phyloP scores from a whole-genome alignment of 2,329 filamentous ascomycete genomes.

The Cytospora paraplurivora region DNA sequence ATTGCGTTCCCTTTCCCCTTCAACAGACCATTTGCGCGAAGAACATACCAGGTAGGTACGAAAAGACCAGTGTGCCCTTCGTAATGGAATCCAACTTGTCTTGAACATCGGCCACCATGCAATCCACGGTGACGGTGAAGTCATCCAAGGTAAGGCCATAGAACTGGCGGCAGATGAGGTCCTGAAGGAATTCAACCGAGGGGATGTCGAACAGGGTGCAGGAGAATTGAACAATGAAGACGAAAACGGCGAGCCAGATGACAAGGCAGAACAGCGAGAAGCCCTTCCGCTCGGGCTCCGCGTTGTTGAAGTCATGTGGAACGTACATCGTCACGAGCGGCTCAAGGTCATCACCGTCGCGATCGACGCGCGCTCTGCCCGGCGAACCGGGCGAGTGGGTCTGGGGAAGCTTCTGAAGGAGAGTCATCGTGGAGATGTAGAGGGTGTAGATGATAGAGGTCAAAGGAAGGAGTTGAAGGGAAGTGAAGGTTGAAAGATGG shows the following conservation, averaged over 20 bases:
- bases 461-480: neutral
- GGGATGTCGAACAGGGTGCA: conserved; percentile 18
- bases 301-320: neutral
- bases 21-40: too few relatives aligned
- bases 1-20: too few relatives aligned
- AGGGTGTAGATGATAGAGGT: neutral
- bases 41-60: conserved; percentile 19
- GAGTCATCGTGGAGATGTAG: neutral
- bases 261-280: conserved; percentile 4
- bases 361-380: neutral
- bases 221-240: conserved; percentile 20
- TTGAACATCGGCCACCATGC: conserved; percentile 6
- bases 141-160: neutral
- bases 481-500: neutral
- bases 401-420: conserved; percentile 2
- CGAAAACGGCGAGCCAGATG: conserved; percentile 8
- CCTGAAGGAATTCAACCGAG: conserved; percentile 15
- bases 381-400: conserved; percentile 2
- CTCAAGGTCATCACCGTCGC: neutral
- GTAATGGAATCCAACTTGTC: conserved; percentile 5
- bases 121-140: neutral
- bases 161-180: conserved; percentile 17
- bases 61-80: conserved; percentile 10
- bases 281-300: neutral
- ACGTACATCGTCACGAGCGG: neutral